Base-by-base conservation (phyloP, 768 basidiomycete species). In the Grammothele lineata region DNA sequence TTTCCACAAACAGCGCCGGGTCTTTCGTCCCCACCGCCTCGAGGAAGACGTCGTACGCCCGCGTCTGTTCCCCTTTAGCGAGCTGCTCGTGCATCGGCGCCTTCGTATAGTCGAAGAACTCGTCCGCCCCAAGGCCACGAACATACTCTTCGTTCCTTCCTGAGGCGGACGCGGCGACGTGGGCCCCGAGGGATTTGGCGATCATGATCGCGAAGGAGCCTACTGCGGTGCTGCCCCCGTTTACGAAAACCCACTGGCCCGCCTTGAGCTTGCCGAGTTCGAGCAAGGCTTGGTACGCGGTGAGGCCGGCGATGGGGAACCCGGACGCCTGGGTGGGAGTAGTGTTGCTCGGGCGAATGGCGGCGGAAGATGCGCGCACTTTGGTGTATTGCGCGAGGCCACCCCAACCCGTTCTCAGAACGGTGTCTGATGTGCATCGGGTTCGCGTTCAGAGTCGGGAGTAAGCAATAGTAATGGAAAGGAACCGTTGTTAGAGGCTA, bases 131-230 rank as follows among this genome's bases (percentile, higher is more conserved):
- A 25, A 82, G 55, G 2, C 56, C 54, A 8, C 72, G 75, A 27
- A 87, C 78, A 43, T 79, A 76, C 4, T 71, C 69, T 36, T 77
- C 74, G 50, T 86, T 87, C 60, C 71, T 76, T 1, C 59, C 69
- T 3, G 83, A 86, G 8, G 81, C 83, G 25, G 73, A 78, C 0
- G 77, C 77, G 2, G 75, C 68, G 4, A 88, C 84, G 3, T 51
- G 66, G 44, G 78, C 77, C 3, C 83, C 83, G 50, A 68, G 70
- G 1, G 76, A 71, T 58, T 87, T 89, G 7, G 86, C 84, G 10
- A 88, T 59, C 60, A 88, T 85, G 39, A 89, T 83, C 1, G 83
- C 86, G 54, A 75, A 76, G n/a, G 72, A 66, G 4, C 87, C 87
- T 1, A 87, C 83, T 10, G 79, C 66, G 1, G 82, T 78, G 41